phyloP scores from a whole-genome alignment of 805 yeast species.

The Kuraishia ogatae region DNA sequence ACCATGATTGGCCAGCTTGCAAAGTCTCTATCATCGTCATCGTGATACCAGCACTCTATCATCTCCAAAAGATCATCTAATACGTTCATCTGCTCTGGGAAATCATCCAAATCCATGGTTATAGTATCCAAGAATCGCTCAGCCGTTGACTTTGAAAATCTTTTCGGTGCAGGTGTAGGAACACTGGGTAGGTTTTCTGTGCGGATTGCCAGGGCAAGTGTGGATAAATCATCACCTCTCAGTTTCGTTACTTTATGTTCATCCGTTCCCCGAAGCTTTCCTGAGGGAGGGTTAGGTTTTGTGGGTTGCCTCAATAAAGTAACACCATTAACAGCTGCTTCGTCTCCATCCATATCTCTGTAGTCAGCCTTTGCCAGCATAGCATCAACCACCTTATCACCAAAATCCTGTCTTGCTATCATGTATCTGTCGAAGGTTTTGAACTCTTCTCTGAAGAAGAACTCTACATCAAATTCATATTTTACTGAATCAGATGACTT shows the following conservation, averaged over 20 bases:
- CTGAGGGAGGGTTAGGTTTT: background rate
- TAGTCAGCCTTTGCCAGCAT: slow-evolving; percentile 10
- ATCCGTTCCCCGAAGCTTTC: background rate
- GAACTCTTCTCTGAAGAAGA: slow-evolving; percentile 7
- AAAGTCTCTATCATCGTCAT: slow-evolving; percentile 6
- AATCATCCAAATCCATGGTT: slow-evolving; percentile 9
- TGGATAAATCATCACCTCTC: background rate
- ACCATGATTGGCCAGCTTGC: slow-evolving; percentile 14
- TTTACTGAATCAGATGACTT: background rate
- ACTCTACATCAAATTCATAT: background rate
- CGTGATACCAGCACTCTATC: slow-evolving; percentile 18
- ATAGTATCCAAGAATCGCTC: slow-evolving; percentile 10
- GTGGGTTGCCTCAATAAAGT: background rate
- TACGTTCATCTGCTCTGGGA: slow-evolving; percentile 15
- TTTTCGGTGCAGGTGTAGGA: background rate
- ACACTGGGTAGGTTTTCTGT: background rate
- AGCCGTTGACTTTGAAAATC: slow-evolving; percentile 6
- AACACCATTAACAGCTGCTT: background rate
- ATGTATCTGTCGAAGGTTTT: slow-evolving; percentile 17
- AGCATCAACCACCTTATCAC: slow-evolving; percentile 12
- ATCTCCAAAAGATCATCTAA: slow-evolving; percentile 21
- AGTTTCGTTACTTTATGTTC: background rate
- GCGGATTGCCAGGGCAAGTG: background rate
- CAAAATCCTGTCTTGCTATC: slow-evolving; percentile 13
- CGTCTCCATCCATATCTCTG: background rate